Percentiles rank a stretch among this genome's conserved stretches.
Evolutionary conservation across 2,329 filamentous ascomycete genomes (phyloP).

Genomic region (Fusarium sp.): DNA sequence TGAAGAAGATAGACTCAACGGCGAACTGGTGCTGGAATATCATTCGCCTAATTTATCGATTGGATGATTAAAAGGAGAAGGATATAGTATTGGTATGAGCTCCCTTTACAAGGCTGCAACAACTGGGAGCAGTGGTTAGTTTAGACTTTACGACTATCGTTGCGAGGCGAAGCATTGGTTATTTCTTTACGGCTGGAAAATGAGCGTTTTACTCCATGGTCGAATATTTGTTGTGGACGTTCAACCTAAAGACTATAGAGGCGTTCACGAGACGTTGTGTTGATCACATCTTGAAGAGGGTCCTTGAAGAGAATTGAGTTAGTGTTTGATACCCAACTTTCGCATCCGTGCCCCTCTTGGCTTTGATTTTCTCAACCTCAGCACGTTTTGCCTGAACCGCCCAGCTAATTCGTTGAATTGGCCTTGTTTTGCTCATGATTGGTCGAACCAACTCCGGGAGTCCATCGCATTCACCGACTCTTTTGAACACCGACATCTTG

Average conservation of each 20-base stretch:
- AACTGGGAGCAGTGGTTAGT: conserved; percentile 2
- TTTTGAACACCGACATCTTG: conserved; percentile 61
- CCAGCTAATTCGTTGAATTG: neutral
- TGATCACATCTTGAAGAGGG: conserved; percentile 29
- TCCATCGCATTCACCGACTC: conserved; percentile 57
- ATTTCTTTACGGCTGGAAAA: conserved; percentile 6
- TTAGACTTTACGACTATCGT: conserved; percentile 8
- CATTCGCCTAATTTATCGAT: conserved; percentile 62
- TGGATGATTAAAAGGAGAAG: conserved; percentile 48
- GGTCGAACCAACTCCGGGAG: conserved; percentile 4
- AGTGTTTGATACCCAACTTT: conserved; percentile 39
- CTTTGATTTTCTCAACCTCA: conserved; percentile 35
- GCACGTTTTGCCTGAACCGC: neutral
- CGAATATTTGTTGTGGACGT: conserved; percentile 5
- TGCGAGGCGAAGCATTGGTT: conserved; percentile 23
- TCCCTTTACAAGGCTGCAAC: conserved; percentile 1
- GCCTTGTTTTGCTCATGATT: neutral
- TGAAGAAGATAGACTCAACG: conserved; percentile 68
- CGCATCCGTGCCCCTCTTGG: neutral
- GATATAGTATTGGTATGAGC: neutral
- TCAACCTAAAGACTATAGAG: conserved; percentile 35
- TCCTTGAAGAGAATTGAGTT: conserved; percentile 23
- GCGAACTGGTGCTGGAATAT: conserved; percentile 71
- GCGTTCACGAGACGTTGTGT: conserved; percentile 36
- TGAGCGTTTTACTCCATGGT: conserved; percentile 11